phyloP scores from a whole-genome alignment of 2,329 filamentous ascomycete species.

The Passalora sequoiae region DNA sequence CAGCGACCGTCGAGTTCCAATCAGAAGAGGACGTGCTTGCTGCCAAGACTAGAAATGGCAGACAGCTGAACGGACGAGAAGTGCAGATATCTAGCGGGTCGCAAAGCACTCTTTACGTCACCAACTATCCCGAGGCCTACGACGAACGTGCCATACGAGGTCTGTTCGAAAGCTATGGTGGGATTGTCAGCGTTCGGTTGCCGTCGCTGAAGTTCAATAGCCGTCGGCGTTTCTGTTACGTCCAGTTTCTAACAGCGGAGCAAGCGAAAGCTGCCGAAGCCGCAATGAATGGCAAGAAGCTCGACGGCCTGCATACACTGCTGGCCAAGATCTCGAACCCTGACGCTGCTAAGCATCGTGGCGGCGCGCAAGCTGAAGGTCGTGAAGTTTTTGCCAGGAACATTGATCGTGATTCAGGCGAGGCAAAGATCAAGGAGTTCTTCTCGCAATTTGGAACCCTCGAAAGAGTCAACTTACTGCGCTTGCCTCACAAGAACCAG shows the following conservation, averaged over 20 bases:
- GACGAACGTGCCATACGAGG: conserved; percentile 65
- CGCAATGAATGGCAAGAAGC: conserved; percentile 62
- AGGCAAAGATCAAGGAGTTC: conserved; percentile 59
- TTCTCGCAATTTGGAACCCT: conserved; percentile 75
- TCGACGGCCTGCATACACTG: conserved; percentile 66
- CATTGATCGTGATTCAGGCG: conserved; percentile 66
- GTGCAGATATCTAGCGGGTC: conserved; percentile 71
- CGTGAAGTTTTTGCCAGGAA: conserved; percentile 84
- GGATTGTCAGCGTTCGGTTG: conserved; percentile 79
- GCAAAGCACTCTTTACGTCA: conserved; percentile 77
- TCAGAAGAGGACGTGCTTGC: conserved; percentile 72
- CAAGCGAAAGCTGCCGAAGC: conserved; percentile 64
- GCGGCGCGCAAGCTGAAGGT: conserved; percentile 77
- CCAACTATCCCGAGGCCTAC: conserved; percentile 78
- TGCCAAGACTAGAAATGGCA: conserved; percentile 75
- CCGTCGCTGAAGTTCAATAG: conserved; percentile 87
- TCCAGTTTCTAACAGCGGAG: conserved; percentile 72
- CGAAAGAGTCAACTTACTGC: conserved; percentile 65
- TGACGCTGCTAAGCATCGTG: conserved; percentile 66
- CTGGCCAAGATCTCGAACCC: conserved; percentile 82
- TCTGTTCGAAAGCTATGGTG: conserved; percentile 68
- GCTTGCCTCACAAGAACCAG: conserved; percentile 56
- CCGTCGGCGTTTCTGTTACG: conserved; percentile 88
- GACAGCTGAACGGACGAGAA: conserved; percentile 66
- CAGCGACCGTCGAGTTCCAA: conserved; percentile 80